Conservation (phyloP, 2,329 filamentous ascomycete species). For the Magnaporthales sp. region DNA sequence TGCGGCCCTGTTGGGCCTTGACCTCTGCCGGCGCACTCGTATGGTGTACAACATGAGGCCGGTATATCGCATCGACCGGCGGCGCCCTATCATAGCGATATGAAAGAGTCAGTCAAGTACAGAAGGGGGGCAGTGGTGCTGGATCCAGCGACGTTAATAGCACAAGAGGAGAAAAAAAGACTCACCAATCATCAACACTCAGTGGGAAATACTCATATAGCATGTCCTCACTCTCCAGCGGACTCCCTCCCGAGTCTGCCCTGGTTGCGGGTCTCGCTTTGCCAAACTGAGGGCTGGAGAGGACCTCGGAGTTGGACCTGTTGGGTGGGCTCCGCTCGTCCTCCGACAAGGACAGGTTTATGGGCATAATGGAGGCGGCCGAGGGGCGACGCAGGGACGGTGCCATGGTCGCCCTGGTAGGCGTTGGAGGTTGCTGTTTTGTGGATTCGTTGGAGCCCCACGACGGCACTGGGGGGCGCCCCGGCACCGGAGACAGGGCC, state of each 20-base stretch:
- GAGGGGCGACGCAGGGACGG: slow-evolving; percentile 11
- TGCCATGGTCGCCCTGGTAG: slow-evolving; percentile 7
- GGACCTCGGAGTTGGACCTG: slow-evolving; percentile 34
- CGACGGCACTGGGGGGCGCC: slow-evolving; percentile 43
- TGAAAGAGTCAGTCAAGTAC: not conserved
- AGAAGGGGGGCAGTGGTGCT: no score
- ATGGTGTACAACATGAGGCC: slow-evolving; percentile 90
- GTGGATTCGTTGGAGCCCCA: slow-evolving; percentile 32
- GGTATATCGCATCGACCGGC: slow-evolving; percentile 81
- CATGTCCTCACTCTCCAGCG: slow-evolving; percentile 70
- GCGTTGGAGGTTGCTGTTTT: slow-evolving; percentile 12
- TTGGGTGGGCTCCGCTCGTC: slow-evolving; percentile 49
- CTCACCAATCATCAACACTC: slow-evolving; percentile 74
- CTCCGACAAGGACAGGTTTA: slow-evolving; percentile 49
- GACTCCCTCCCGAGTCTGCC: slow-evolving; percentile 38
- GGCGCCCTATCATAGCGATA: slow-evolving; percentile 51
- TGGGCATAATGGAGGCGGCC: slow-evolving; percentile 23
- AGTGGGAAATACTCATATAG: slow-evolving; percentile 94
- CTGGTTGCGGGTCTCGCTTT: slow-evolving; percentile 22
- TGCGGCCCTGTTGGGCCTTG: slow-evolving; percentile 58
- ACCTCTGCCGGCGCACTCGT: slow-evolving; percentile 62
- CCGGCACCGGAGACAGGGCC: slow-evolving; percentile 41
- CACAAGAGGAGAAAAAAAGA: not conserved
- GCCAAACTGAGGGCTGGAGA: slow-evolving; percentile 36
- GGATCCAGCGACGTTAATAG: not conserved